Conservation (phyloP, 345 rosid species). For the Camelina laxa region DNA sequence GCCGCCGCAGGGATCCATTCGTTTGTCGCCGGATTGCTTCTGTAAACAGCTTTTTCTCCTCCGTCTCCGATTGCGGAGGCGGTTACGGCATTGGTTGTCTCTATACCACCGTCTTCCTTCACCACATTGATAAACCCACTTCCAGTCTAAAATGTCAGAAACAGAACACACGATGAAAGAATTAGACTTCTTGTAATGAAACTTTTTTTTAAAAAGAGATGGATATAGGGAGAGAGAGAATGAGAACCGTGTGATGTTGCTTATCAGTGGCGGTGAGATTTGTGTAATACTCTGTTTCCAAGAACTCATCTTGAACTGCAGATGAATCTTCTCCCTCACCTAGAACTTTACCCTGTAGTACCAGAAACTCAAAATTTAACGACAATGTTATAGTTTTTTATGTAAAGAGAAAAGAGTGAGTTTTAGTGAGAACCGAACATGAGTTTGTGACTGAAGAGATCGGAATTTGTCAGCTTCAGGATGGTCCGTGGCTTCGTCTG, state of each 20-base stretch:
- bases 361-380: background rate
- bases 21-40: slow-evolving; percentile 76
- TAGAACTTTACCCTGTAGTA: slow-evolving; percentile 42
- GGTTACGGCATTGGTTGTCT: background rate
- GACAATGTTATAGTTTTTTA: background rate
- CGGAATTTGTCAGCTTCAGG: slow-evolving; percentile 67
- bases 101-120: slow-evolving; percentile 47
- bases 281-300: slow-evolving; percentile 66
- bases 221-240: background rate
- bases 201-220: no score
- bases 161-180: slow-evolving; percentile 15
- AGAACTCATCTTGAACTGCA: slow-evolving; percentile 56
- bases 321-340: slow-evolving; percentile 36
- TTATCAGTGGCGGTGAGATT: slow-evolving; percentile 65
- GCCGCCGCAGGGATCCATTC: slow-evolving; percentile 60
- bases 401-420: slow-evolving; percentile 11
- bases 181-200: background rate
- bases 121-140: slow-evolving; percentile 67
- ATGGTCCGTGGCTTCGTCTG: slow-evolving; percentile 36
- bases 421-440: slow-evolving; percentile 33
- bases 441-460: slow-evolving; percentile 61
- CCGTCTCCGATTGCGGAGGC: slow-evolving; percentile 21
- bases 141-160: slow-evolving; percentile 56
- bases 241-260: slow-evolving; percentile 67
- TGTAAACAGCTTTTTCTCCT: slow-evolving; percentile 38